Evolutionary conservation across 495 filamentous ascomycete genomes (phyloP).

Genomic region (Trichoderma reesei): DNA sequence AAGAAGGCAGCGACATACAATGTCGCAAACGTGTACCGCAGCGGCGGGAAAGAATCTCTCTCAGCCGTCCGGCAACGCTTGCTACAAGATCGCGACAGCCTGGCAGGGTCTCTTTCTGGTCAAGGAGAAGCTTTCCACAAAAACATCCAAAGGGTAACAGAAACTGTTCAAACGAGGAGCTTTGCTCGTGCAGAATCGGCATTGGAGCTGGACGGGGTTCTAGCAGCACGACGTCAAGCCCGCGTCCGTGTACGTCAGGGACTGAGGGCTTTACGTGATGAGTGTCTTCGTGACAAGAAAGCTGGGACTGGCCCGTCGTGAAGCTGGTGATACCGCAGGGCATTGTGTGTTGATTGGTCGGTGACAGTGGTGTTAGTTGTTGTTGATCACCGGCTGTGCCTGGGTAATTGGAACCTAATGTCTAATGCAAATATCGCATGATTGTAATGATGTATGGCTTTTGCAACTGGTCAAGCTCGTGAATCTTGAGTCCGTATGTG

Average conservation of each 20-base stretch:
- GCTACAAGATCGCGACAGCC: not conserved
- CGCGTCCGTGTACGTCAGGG: no score
- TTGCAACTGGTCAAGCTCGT: not conserved
- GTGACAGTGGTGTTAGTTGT: no score
- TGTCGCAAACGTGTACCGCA: not conserved
- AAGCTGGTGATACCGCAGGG: no score
- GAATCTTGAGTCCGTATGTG: not conserved
- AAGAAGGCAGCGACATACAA: not conserved
- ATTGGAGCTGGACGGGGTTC: not conserved
- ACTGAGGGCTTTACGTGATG: no score
- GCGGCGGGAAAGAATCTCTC: not conserved
- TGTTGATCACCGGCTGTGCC: no score
- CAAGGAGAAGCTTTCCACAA: not conserved
- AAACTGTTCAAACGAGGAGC: not conserved
- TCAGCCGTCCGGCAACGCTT: not conserved
- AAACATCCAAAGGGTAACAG: not conserved
- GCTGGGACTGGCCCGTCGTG: no score
- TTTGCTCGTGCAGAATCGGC: not conserved
- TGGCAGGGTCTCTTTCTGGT: not conserved
- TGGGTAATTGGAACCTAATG: no score
- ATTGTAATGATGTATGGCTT: no score
- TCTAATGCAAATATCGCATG: no score
- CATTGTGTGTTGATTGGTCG: no score
- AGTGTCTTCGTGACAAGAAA: no score
- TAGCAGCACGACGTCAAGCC: not conserved